These are phyloP conservation scores for Claviceps humidiphila DNA, from an alignment of 2,329 filamentous ascomycete species.

Conservation along the genomic window DNA sequence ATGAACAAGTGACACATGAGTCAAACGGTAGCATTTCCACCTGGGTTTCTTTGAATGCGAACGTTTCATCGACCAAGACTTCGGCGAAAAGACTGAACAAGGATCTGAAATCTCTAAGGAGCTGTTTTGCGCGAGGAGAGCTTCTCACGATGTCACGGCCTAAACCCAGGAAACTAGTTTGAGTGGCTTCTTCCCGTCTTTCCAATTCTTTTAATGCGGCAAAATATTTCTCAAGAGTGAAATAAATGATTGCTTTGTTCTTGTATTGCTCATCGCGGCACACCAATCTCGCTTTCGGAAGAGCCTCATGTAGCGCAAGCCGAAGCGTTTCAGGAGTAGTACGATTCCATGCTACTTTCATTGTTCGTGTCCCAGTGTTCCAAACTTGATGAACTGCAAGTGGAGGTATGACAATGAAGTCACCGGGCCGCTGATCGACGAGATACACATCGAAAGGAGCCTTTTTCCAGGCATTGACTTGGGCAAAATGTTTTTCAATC, in stretches of 20 bases:
- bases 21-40: constrained; percentile 72
- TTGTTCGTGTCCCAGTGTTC: constrained; percentile 89
- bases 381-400: constrained; percentile 94
- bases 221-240: constrained; percentile 68
- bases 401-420: constrained; percentile 88
- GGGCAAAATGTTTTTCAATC: constrained; percentile 92
- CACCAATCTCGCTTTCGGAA: constrained; percentile 79
- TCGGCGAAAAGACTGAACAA: constrained; percentile 68
- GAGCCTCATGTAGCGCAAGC: constrained; percentile 70
- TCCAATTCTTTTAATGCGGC: constrained; percentile 43
- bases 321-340: constrained; percentile 86
- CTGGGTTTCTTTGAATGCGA: constrained; percentile 56
- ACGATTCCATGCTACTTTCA: constrained; percentile 97
- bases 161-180: constrained; percentile 34
- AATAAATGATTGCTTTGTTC: constrained; percentile 92
- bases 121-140: constrained; percentile 43
- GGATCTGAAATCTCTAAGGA: constrained; percentile 71
- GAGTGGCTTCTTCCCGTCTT: constrained; percentile 30
- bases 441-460: constrained; percentile 88
- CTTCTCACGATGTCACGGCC: constrained; percentile 30
- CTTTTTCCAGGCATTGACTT: constrained; percentile 89
- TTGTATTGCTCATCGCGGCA: constrained; percentile 98
- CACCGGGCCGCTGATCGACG: constrained; percentile 78
- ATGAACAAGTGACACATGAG: constrained; percentile 87
- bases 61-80: constrained; percentile 76